These are phyloP conservation scores for Hypoxylon trugodes DNA, from an alignment of 495 filamentous ascomycete genomes.

Conservation along the genomic window DNA sequence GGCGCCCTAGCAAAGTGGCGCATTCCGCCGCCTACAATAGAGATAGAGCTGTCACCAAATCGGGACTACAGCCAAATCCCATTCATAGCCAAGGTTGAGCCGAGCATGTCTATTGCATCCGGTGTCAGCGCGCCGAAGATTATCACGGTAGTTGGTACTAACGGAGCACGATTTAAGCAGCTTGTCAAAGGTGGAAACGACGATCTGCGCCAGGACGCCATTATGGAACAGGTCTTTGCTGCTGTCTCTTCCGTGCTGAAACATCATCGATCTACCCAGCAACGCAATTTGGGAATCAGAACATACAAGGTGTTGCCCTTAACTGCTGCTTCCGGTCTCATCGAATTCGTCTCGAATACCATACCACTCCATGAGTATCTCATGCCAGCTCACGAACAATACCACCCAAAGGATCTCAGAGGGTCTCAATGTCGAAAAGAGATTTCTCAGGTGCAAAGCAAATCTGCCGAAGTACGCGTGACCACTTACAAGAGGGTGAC, in stretches of 20 bases:
- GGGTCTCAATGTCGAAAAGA: constrained; percentile 75
- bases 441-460: constrained; percentile 74
- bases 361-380: constrained; percentile 89
- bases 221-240: constrained; percentile 99
- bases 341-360: constrained; percentile 95
- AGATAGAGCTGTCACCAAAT: constrained; percentile 75
- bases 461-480: constrained; percentile 74
- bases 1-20: constrained; percentile 61
- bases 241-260: constrained; percentile 91
- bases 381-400: constrained; percentile 86
- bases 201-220: constrained; percentile 97
- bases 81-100: constrained; percentile 69
- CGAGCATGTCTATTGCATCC: constrained; percentile 81
- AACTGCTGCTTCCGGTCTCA: constrained; percentile 83
- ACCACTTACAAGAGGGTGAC: constrained; percentile 75
- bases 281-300: constrained; percentile 85
- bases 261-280: constrained; percentile 83
- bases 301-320: constrained; percentile 97
- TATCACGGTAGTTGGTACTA: constrained; percentile 75
- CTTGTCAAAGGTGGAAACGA: constrained; percentile 94
- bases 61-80: constrained; percentile 81
- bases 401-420: constrained; percentile 86
- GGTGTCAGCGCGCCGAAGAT: constrained; percentile 94
- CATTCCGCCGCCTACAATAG: constrained; percentile 92
- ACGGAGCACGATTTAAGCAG: constrained; percentile 84